Conservation (phyloP, 2,329 filamentous ascomycete genomes). For the Eutypella sp. region DNA sequence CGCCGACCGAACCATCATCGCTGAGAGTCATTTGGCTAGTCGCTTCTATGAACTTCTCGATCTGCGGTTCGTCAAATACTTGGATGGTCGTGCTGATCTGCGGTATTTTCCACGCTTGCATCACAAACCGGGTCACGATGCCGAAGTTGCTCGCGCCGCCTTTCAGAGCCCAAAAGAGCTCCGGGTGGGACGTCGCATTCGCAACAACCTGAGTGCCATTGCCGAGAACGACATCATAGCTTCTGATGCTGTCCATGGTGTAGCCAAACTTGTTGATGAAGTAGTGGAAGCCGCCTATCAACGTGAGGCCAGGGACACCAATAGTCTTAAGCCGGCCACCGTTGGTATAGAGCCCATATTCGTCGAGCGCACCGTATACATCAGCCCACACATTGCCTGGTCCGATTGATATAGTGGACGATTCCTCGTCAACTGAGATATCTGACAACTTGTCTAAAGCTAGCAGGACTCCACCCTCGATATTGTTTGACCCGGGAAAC, state of each 20-base stretch:
- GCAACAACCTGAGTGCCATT: constrained; percentile 19
- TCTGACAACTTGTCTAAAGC: constrained; percentile 13
- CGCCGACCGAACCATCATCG: constrained; percentile 20
- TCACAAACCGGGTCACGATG: constrained; percentile 5
- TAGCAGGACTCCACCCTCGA: constrained; percentile 18
- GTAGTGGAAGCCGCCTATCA: constrained; percentile 25
- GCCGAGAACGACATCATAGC: constrained; percentile 19
- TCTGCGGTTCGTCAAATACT: constrained; percentile 19
- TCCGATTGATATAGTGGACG: background rate
- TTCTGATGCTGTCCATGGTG: constrained; percentile 20
- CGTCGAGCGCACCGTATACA: constrained; percentile 19
- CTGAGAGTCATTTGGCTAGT: constrained; percentile 18
- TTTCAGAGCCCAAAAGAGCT: constrained; percentile 24
- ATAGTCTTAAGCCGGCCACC: constrained; percentile 25
- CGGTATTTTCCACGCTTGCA: constrained; percentile 18
- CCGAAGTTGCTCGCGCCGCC: constrained; percentile 17
- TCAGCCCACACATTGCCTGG: constrained; percentile 16
- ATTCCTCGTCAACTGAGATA: constrained; percentile 9
- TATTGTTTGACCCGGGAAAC: constrained; percentile 20
- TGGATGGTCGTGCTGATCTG: constrained; percentile 29
- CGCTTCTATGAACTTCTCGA: constrained; percentile 23
- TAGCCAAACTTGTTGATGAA: constrained; percentile 23
- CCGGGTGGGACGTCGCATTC: constrained; percentile 12
- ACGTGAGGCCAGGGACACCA: constrained; percentile 23
- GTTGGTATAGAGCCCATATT: constrained; percentile 17